Evolutionary conservation across 352 stramenopile species (phyloP).

Genomic region (Pythium grandisporangium): DNA sequence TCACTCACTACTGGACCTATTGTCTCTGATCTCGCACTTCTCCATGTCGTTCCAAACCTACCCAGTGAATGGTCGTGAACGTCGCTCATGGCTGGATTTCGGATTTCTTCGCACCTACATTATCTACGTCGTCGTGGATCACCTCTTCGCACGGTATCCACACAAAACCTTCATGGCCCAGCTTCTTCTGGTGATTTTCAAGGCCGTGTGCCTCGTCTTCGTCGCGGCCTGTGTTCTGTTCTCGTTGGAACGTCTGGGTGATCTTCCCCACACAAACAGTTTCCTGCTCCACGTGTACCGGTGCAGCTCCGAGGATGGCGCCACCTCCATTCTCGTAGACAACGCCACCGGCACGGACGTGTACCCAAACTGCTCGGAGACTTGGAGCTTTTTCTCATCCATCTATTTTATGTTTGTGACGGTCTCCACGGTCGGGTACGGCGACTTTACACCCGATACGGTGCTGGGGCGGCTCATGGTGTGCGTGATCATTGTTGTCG

Average conservation of each 20-base stretch:
- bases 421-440: constrained; percentile 81
- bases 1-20: constrained; percentile 71
- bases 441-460: constrained; percentile 80
- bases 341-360: constrained; percentile 36
- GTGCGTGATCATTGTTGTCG: constrained; percentile 77
- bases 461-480: constrained; percentile 71
- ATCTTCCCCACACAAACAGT: constrained; percentile 71
- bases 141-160: constrained; percentile 57
- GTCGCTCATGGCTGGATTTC: constrained; percentile 81
- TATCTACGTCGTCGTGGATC: constrained; percentile 70
- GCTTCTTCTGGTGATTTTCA: constrained; percentile 71
- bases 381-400: constrained; percentile 81
- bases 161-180: constrained; percentile 79
- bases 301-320: constrained; percentile 44
- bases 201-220: constrained; percentile 69
- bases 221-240: constrained; percentile 78
- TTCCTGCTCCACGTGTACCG: constrained; percentile 84
- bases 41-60: constrained; percentile 64
- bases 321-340: constrained; percentile 33
- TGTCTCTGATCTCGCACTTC: constrained; percentile 81
- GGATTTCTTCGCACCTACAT: constrained; percentile 81
- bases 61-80: constrained; percentile 28
- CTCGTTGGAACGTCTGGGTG: constrained; percentile 75
- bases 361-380: constrained; percentile 58
- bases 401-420: constrained; percentile 90